Conservation (phyloP, 768 basidiomycete species). For the Phylloporus sp. region DNA sequence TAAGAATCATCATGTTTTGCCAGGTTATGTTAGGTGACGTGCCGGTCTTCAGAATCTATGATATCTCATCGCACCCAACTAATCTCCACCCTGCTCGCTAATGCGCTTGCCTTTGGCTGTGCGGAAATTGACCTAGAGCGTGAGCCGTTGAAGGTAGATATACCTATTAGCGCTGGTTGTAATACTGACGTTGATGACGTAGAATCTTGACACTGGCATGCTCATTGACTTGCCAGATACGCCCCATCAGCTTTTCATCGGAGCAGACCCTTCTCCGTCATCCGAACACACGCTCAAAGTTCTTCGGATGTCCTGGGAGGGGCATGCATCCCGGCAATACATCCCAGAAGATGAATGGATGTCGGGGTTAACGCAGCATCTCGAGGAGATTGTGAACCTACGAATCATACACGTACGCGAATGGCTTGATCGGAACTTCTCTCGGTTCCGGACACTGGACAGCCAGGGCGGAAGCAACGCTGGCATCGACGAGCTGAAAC, state of each 20-base stretch:
- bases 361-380: slow-evolving; percentile 32
- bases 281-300: slow-evolving; percentile 10
- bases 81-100: slow-evolving; percentile 39
- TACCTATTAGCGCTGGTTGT: no score
- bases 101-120: slow-evolving; percentile 47
- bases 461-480: slow-evolving; percentile 28
- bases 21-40: not conserved
- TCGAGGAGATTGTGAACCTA: slow-evolving; percentile 37
- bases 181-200: not conserved
- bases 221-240: slow-evolving; percentile 38
- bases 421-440: slow-evolving; percentile 50
- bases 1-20: slow-evolving; percentile 25
- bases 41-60: slow-evolving; percentile 38
- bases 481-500: slow-evolving; percentile 41
- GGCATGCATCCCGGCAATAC: slow-evolving; percentile 18
- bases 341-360: slow-evolving; percentile 36
- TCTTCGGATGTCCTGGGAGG: slow-evolving; percentile 20
- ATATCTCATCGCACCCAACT: slow-evolving; percentile 45
- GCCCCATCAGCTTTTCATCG: slow-evolving; percentile 33
- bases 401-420: slow-evolving; percentile 45
- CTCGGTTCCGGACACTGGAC: slow-evolving; percentile 38
- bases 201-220: slow-evolving; percentile 53
- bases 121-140: slow-evolving; percentile 41
- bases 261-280: slow-evolving; percentile 9
- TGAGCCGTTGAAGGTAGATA: slow-evolving; percentile 48